Evolutionary conservation across 169 alveolate genomes (phyloP).

Genomic region (Plasmodium vinckei): DNA sequence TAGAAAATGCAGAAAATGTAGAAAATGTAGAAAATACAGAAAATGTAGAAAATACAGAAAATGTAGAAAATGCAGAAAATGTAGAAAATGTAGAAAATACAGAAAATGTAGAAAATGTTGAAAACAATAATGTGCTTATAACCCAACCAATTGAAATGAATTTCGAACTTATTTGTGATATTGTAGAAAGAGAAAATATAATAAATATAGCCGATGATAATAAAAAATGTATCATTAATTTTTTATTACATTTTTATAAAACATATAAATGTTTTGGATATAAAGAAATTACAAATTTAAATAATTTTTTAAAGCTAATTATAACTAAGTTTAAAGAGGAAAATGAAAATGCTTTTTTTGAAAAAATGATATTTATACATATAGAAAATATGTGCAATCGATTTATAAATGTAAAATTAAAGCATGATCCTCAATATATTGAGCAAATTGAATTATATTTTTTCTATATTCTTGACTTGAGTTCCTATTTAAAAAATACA

Average conservation of each 20-base stretch:
- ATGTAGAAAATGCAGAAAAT: no score
- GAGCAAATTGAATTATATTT: constrained; percentile 14
- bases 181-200: constrained; percentile 7
- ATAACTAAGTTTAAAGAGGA: constrained; percentile 29
- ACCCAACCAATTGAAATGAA: neutral
- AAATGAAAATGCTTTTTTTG: constrained; percentile 5
- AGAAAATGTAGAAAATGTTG: no score
- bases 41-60: no score
- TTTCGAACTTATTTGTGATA: constrained; percentile 10
- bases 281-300: constrained; percentile 20
- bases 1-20: no score
- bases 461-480: constrained; percentile 13
- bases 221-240: constrained; percentile 9
- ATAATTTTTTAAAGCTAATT: constrained; percentile 23
- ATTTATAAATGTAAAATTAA: constrained; percentile 28
- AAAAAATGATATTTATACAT: constrained; percentile 6
- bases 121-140: no score
- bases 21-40: no score
- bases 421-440: constrained; percentile 18
- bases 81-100: no score
- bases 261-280: constrained; percentile 1
- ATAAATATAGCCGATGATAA: neutral
- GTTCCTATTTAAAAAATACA: constrained; percentile 11
- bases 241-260: constrained; percentile 43
- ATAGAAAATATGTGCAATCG: constrained; percentile 13